Evolutionary conservation across 2,329 filamentous ascomycete genomes (phyloP), one percentile per base, ranked within the genome.

Genomic region (Fusarium humuli): DNA sequence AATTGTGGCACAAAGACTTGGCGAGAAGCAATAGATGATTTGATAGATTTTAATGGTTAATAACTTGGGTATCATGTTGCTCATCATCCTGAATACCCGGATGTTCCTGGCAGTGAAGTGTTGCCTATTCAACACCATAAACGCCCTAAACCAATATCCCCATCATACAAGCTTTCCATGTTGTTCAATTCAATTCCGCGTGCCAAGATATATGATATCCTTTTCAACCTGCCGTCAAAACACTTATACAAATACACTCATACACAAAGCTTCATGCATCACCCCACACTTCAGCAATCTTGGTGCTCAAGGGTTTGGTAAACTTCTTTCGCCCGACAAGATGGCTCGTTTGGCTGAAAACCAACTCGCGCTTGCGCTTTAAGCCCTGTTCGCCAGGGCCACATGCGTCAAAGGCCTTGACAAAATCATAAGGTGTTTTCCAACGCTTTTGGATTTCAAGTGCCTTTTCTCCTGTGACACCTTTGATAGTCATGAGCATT

Each of bases 401-500:
- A 52, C 88, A 87, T 1, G 78, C 79, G 70, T 89, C 86, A 73
- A 88, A 94, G 0, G 91, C 92, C 74, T 90, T 87, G n/a, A 93
- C 82, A 53, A 96, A 88, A 2, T 88, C 88, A 62, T 87, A 83
- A 0, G 93, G 93, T 3, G 92, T 95, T 69, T 85, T 88, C 91
- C 92, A 96, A n/a, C 85, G 81, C 71, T 88, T 90, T 76, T 95
- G 92, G 14, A 96, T 93, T 79, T 93, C 92, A 7, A 94, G 79
- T 0, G 93, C 93, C 73, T 92, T 93, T 72, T 94, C 92, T 5
- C 91, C 91, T 1, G 91, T 92, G 14, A 96, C 83, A 3, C 92
- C 91, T 57, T 87, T 87, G 3, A 88, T 93, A 68, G 91, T 93
- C 92, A 96, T 94, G 49, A 96, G 85, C 92, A 96, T 95, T 79